Evolutionary conservation across 2,329 filamentous ascomycete genomes (phyloP), one percentile per base, ranked within the genome.

Genomic region (Epichloe glyceriae): DNA sequence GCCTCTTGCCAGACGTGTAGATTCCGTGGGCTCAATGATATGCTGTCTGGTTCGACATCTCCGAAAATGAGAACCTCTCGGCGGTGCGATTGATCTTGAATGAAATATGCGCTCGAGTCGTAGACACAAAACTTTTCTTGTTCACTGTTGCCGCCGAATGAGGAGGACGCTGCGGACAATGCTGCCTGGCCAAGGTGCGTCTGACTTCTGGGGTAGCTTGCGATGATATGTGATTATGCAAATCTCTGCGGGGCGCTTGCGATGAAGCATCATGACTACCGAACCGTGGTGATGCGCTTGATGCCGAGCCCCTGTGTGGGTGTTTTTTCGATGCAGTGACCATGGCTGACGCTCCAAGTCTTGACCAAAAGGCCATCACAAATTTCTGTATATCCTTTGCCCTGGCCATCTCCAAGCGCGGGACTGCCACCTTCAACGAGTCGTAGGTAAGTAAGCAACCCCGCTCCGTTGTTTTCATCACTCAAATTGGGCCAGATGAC

Each of bases 401-500:
- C 82, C 22, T 87, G 83, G 1, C 88, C 88, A 54, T 88, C 83
- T 2, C 89, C 90, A 6, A 95, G 73, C 26, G 87, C 83, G 2
- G 86, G 82, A 53, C 91, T 93, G 3, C 91, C 91, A 11, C 90
- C 91, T 63, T 96, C 90, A 5, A 88, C 83, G 10, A 98, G 73
- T 15, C 93, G 80, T 64, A 89, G 83, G 59, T 95, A 97, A 0
- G 88, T 95, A 35, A 98, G 82, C 30, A 98, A 76, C 0, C 93
- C 93, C 4, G 90, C 90, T 22, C 93, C 93, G 35, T 90, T 89
- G 64, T 95, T 93, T 68, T 98, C 93, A 61, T 98, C 91, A 0
- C 88, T 94, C 39, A 98, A 71, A 58, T 98, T 98, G 0, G 93
- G 93, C 93, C 93, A 98, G 50, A 97, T 95, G 52, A 95, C 73